These are phyloP conservation scores for Termitomyces sp. DNA, from an alignment of 768 basidiomycete genomes.

Conservation along the genomic window DNA sequence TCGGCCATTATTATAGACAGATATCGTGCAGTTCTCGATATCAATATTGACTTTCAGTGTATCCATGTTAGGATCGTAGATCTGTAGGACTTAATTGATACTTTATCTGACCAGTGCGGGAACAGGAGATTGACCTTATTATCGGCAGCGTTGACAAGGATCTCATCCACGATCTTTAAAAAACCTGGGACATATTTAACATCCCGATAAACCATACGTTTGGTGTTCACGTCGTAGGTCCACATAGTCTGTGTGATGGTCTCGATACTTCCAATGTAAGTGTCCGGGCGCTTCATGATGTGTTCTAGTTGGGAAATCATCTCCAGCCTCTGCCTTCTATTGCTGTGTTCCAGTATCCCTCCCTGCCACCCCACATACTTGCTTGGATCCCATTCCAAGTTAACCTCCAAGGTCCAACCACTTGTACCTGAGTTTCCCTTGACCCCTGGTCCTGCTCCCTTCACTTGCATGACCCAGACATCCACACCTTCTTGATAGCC, in stretches of 20 bases:
- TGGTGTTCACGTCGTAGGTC: slow-evolving; percentile 83
- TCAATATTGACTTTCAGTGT: slow-evolving; percentile 86
- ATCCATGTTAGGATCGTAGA: slow-evolving; percentile 91
- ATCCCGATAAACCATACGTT: slow-evolving; percentile 78
- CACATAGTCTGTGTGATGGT: slow-evolving; percentile 84
- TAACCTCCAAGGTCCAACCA: too few species aligned
- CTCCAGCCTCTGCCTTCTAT: too few species aligned
- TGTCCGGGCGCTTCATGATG: slow-evolving; percentile 86
- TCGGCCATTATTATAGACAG: slow-evolving; percentile 91
- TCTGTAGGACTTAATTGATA: slow-evolving; percentile 37
- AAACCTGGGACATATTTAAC: slow-evolving; percentile 95
- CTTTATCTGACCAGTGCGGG: background rate
- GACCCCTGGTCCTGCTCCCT: too few species aligned
- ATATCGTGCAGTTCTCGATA: slow-evolving; percentile 77
- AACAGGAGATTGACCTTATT: slow-evolving; percentile 70
- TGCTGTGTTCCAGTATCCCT: too few species aligned
- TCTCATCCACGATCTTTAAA: slow-evolving; percentile 99
- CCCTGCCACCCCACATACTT: too few species aligned
- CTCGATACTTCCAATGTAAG: slow-evolving; percentile 96
- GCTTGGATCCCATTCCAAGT: too few species aligned
- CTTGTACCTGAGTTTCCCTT: too few species aligned
- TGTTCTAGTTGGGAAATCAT: slow-evolving; percentile 95
- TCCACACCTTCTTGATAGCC: too few species aligned
- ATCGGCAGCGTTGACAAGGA: slow-evolving; percentile 97
- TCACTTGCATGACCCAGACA: too few species aligned